Evolutionary conservation across 768 basidiomycete species (phyloP), one percentile per base, ranked within the genome.

Genomic region (Lentinula edodes): DNA sequence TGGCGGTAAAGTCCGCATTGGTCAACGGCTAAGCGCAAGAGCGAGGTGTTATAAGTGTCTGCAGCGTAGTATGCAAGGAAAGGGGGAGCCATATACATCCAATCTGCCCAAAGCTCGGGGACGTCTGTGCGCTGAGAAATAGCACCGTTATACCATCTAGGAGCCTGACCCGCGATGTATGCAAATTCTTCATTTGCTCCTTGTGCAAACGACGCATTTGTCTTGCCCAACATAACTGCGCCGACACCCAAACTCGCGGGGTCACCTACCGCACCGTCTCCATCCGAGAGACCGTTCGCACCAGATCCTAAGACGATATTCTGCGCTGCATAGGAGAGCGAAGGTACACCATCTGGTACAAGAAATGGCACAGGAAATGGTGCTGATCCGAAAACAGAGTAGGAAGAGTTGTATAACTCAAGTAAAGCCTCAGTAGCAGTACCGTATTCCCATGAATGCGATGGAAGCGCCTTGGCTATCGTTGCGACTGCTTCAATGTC

Each of bases 61-160:
- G 75, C 79, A 6, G 72, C 80, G 62, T 77, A 78, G 66, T 78
- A 83, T 0, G 80, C 81, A 12, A 83, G 68, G 69, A 81, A 81
- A 0, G 81, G 80, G 8, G 81, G 81, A 2, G 74, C 79, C 81
- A 81, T 83, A 67, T 79, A 83, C 18, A 81, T 67, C 62, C 77
- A 83, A 67, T 83, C 82, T n/a, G 81, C 75, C 82, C 81, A 84
- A 1, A 82, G 72, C 65, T 83, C 80, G n/a, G 82, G 75, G 60
- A 82, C 66, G 61, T 77, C 71, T 23, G 65, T 64, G 1, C 83
- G 72, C 54, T 87, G 86, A 7, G 83, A 84, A 55, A 88, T 86
- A 0, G 87, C 86, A 2, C 73, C 73, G 52, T 75, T 74, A n/a
- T 55, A 60, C 53, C 66, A 71, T 16, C 77, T 72, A 0, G 82